These are phyloP conservation scores for Ustilago tritici DNA, from an alignment of 1,284 basidiomycete genomes.

Conservation along the genomic window DNA sequence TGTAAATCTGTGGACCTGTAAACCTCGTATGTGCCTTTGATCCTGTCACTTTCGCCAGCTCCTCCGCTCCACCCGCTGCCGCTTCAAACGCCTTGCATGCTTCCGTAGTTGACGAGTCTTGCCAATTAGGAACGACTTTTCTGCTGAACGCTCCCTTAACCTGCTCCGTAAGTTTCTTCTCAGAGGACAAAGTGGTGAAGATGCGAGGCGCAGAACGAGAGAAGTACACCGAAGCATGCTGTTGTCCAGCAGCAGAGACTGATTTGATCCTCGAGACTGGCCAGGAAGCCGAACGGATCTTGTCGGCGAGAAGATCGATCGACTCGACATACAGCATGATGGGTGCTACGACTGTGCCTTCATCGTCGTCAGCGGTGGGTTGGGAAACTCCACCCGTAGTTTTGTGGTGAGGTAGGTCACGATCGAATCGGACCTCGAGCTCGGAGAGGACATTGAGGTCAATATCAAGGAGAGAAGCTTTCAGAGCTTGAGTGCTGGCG, in stretches of 20 bases:
- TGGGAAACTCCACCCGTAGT: constrained; percentile 74
- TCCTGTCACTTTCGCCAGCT: constrained; percentile 81
- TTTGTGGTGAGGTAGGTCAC: constrained; percentile 79
- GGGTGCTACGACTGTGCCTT: constrained; percentile 78
- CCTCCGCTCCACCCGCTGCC: constrained; percentile 77
- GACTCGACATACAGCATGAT: constrained; percentile 87
- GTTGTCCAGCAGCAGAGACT: constrained; percentile 84
- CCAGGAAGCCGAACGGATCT: constrained; percentile 76
- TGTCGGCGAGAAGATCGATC: constrained; percentile 80
- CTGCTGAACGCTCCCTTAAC: constrained; percentile 77
- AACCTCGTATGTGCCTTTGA: constrained; percentile 89
- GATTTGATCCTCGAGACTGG: constrained; percentile 76
- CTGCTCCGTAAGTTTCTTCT: constrained; percentile 72
- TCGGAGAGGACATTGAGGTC: constrained; percentile 78
- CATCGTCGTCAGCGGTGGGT: constrained; percentile 20
- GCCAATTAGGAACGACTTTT: constrained; percentile 85
- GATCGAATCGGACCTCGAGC: constrained; percentile 82
- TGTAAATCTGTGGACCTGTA: constrained; percentile 85
- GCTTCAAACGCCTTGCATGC: constrained; percentile 78
- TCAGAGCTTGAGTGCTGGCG: constrained; percentile 87
- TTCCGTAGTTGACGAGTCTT: constrained; percentile 84
- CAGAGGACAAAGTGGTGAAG: constrained; percentile 75
- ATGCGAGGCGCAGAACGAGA: constrained; percentile 74
- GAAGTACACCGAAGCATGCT: constrained; percentile 93
- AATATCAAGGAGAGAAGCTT: constrained; percentile 76